Percentiles rank a stretch among this genome's conserved stretches.
Evolutionary conservation across 2,329 filamentous ascomycete genomes (phyloP).

Genomic region (Colletotrichum sp.): DNA sequence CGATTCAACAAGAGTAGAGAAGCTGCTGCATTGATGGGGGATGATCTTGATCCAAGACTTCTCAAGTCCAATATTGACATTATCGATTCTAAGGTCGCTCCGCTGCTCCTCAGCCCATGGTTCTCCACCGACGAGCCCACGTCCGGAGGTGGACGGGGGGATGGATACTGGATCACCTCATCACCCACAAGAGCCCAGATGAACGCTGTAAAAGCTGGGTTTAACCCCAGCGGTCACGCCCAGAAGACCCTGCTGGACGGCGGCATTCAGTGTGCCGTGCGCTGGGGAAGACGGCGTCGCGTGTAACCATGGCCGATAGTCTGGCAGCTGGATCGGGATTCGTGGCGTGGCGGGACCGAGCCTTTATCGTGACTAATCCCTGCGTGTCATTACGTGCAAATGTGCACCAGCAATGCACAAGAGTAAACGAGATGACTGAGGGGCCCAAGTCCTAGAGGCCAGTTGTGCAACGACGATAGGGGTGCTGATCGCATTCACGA

Average conservation of each 20-base stretch:
- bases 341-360: slow-evolving; percentile 1
- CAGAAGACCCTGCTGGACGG: slow-evolving; percentile 1
- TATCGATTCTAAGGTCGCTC: neutral
- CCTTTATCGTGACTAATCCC: neutral
- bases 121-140: neutral
- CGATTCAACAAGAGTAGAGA: neutral
- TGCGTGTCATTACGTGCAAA: neutral
- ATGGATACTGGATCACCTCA: neutral
- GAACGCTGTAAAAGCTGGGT: neutral
- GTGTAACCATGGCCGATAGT: slow-evolving; percentile 4
- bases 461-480: neutral
- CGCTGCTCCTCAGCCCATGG: neutral
- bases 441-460: neutral
- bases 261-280: slow-evolving; percentile 4
- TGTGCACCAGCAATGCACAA: neutral
- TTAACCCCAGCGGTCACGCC: neutral
- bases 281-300: neutral
- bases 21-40: neutral
- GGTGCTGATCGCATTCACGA: neutral
- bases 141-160: neutral
- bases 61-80: neutral
- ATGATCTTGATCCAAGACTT: neutral
- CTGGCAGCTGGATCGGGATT: slow-evolving; percentile 1
- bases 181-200: neutral
- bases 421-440: neutral